A percentile compares a stretch with the other conserved stretches of the same genome.
phyloP scores from a whole-genome alignment of 1,139 yeast genomes.

The Pichia sp. region DNA sequence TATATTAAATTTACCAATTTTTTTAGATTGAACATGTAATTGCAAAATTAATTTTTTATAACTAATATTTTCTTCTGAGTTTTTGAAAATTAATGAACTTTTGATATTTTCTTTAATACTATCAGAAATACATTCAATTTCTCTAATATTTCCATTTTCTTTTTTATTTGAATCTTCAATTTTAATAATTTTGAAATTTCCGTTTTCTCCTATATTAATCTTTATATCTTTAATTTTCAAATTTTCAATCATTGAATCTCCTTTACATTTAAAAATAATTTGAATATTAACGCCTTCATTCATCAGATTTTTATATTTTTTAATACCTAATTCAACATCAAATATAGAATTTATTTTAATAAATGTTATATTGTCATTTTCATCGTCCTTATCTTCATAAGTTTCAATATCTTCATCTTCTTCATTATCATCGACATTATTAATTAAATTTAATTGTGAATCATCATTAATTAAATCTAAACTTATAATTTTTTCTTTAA shows the following conservation, averaged over 20 bases:
- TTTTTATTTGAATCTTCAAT: neutral
- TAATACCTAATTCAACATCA: conserved; percentile 22
- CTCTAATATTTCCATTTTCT: neutral
- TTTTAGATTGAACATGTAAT: conserved; percentile 18
- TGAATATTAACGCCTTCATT: conserved; percentile 28
- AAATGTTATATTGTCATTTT: conserved; percentile 9
- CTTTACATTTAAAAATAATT: conserved; percentile 24
- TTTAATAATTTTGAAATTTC: conserved; percentile 2
- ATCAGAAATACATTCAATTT: neutral
- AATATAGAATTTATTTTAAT: conserved; percentile 21
- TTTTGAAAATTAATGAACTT: conserved; percentile 3
- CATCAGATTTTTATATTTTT: conserved; percentile 15
- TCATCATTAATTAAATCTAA: conserved; percentile 8
- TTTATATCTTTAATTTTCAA: conserved; percentile 22
- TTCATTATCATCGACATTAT: neutral
- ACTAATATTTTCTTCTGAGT: conserved; percentile 2
- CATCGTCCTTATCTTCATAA: conserved; percentile 3
- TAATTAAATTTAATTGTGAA: neutral
- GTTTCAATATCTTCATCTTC: neutral
- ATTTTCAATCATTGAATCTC: conserved; percentile 22
- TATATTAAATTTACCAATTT: conserved; percentile 20
- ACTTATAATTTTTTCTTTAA: conserved; percentile 6
- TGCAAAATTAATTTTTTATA: conserved; percentile 19
- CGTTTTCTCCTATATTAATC: conserved; percentile 20
- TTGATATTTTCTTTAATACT: neutral